phyloP scores from a whole-genome alignment of 2,329 filamentous ascomycete species.

The Sporothrix euskadiensis region DNA sequence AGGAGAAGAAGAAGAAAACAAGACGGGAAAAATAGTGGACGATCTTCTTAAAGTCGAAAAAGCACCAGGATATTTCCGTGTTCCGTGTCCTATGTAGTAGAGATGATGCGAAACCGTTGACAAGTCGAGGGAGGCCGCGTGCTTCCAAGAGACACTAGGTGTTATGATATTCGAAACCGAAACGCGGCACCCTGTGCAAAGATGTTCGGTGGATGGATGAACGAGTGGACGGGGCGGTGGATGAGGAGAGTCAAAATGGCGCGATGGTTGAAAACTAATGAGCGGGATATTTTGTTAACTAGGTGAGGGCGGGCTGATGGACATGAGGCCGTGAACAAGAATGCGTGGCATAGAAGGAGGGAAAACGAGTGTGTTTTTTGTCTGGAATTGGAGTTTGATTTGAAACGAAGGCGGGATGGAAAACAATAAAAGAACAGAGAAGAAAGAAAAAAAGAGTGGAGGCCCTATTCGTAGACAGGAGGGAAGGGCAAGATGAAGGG shows the following conservation, averaged over 20 bases:
- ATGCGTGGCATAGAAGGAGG: not conserved
- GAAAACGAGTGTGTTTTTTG: not conserved
- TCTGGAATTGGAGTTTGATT: not conserved
- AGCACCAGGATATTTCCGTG: not conserved
- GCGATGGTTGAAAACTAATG: not conserved
- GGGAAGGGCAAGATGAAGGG: not conserved
- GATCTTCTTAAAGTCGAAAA: not conserved
- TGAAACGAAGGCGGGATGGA: conserved; percentile 10
- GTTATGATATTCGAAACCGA: not conserved
- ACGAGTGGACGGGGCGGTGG: not conserved
- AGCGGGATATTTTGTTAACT: conserved; percentile 1
- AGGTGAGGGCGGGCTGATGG: not conserved
- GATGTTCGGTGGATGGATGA: not conserved
- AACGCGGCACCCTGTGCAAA: not conserved
- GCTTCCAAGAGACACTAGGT: not conserved
- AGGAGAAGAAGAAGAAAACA: not conserved
- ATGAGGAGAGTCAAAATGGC: conserved; percentile 18
- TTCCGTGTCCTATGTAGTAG: conserved; percentile 9
- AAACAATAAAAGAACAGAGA: not conserved
- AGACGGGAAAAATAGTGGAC: not conserved
- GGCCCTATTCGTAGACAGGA: conserved; percentile 1
- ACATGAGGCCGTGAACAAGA: not conserved
- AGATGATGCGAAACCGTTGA: conserved; percentile 15
- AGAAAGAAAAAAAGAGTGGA: conserved; percentile 4
- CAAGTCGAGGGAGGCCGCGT: conserved; percentile 8